phyloP scores from a whole-genome alignment of 805 yeast species.

The Danielozyma ontarioensis region DNA sequence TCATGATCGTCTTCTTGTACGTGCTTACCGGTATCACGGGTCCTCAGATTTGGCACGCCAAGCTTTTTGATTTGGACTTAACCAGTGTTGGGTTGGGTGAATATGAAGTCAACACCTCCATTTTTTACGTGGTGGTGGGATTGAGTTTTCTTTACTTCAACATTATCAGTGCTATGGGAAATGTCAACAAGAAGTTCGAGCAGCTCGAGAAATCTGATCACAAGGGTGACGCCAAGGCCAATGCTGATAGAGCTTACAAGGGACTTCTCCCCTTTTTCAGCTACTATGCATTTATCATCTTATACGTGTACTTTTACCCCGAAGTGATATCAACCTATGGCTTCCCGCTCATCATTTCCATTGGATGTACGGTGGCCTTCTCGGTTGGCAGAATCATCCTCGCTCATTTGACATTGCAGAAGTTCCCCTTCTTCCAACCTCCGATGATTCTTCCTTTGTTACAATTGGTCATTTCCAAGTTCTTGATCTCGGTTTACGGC shows the following conservation, averaged over 20 bases:
- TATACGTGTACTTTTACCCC: conserved; percentile 48
- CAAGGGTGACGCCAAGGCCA: conserved; percentile 23
- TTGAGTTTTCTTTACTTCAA: conserved; percentile 56
- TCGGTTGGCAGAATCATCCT: conserved; percentile 87
- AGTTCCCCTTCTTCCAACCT: conserved; percentile 67
- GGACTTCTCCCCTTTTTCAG: conserved; percentile 68
- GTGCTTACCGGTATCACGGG: conserved; percentile 65
- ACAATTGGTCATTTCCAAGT: conserved; percentile 36
- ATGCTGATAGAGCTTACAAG: conserved; percentile 37
- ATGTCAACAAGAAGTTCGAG: conserved; percentile 47
- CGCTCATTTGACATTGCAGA: conserved; percentile 77
- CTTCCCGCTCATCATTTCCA: conserved; percentile 58
- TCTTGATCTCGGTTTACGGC: conserved; percentile 32
- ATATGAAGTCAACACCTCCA: conserved; percentile 33
- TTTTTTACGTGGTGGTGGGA: conserved; percentile 47
- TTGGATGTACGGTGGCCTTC: conserved; percentile 75
- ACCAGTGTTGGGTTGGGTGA: conserved; percentile 24
- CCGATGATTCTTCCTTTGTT: conserved; percentile 62
- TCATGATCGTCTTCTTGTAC: conserved; percentile 54
- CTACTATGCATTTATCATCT: conserved; percentile 45
- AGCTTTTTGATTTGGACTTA: conserved; percentile 37
- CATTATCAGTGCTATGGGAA: conserved; percentile 60
- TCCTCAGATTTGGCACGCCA: conserved; percentile 57
- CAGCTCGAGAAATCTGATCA: conserved; percentile 14
- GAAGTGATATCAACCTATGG: conserved; percentile 40